Conservation (phyloP, 352 stramenopile species). For the Globisporangium acanthophoron region DNA sequence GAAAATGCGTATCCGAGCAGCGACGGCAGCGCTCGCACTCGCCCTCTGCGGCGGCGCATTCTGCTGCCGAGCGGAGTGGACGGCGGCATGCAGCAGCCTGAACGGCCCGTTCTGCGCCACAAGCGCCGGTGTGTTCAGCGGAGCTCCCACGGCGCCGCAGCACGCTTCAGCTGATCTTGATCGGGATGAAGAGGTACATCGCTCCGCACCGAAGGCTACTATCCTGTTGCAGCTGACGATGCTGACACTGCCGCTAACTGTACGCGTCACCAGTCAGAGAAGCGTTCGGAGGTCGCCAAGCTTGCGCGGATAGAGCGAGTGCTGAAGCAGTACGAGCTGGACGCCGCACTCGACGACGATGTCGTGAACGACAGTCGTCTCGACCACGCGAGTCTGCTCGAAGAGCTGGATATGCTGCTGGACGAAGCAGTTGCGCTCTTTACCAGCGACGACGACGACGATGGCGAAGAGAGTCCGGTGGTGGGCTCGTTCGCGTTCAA, state of each 20-base stretch:
- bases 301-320: slow-evolving; percentile 49
- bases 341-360: slow-evolving; percentile 19
- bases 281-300: slow-evolving; percentile 26
- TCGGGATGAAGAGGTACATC: slow-evolving; percentile 25
- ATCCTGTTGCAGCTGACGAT: not conserved
- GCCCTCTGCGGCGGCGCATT: not conserved
- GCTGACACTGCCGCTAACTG: not conserved
- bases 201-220: not conserved
- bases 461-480: slow-evolving; percentile 37
- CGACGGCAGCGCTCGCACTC: slow-evolving; percentile 9
- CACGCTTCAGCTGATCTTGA: slow-evolving; percentile 44
- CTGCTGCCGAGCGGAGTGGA: not conserved
- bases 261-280: slow-evolving; percentile 15
- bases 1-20: not conserved
- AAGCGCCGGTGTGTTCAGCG: slow-evolving; percentile 12
- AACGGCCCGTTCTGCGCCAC: slow-evolving; percentile 58
- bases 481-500: slow-evolving; percentile 54
- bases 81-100: slow-evolving; percentile 48
- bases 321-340: slow-evolving; percentile 62
- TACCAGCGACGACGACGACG: slow-evolving; percentile 22
- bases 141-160: slow-evolving; percentile 25
- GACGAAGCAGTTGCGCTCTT: slow-evolving; percentile 42
- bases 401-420: slow-evolving; percentile 47
- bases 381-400: slow-evolving; percentile 26
- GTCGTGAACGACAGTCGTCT: slow-evolving; percentile 12